phyloP scores from a whole-genome alignment of 305 asterid genomes.

The Rubia occidens region DNA sequence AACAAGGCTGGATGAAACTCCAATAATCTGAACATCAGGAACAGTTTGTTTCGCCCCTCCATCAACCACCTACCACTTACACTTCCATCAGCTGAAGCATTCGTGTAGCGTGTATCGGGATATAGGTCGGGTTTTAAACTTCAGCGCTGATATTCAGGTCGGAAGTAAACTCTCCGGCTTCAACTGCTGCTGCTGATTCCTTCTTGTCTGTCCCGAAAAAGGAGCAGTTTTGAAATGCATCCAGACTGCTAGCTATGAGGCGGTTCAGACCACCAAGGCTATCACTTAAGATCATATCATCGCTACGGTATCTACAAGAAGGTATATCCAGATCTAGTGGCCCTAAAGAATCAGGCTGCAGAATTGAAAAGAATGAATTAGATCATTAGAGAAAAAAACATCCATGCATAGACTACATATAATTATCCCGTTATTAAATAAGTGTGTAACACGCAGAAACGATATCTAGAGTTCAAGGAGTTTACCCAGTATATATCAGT shows the following conservation, averaged over 20 bases:
- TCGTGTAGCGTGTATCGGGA: slow-evolving; percentile 10
- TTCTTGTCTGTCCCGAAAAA: slow-evolving; percentile 76
- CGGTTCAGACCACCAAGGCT: slow-evolving; percentile 87
- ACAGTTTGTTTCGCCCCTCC: slow-evolving; percentile 4
- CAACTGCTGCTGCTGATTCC: slow-evolving; percentile 47
- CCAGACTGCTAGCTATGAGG: slow-evolving; percentile 81
- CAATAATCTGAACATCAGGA: background rate
- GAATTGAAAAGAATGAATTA: slow-evolving; percentile 21
- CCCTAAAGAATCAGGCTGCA: slow-evolving; percentile 96
- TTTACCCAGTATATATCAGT: slow-evolving; percentile 85
- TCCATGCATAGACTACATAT: background rate
- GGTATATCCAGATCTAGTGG: slow-evolving; percentile 82
- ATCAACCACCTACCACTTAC: background rate
- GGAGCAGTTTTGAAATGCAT: slow-evolving; percentile 80
- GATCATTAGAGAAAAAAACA: slow-evolving; percentile 13
- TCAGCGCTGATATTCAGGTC: slow-evolving; percentile 48
- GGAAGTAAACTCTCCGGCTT: slow-evolving; percentile 39
- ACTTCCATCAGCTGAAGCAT: background rate
- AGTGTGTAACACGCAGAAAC: background rate
- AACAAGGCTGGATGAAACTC: slow-evolving; percentile 3
- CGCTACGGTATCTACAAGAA: slow-evolving; percentile 74
- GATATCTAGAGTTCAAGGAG: slow-evolving; percentile 13
- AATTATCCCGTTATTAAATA: background rate
- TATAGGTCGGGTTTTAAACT: slow-evolving; percentile 27
- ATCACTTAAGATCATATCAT: slow-evolving; percentile 76